Conservation (phyloP, 495 filamentous ascomycete genomes). For the Aspergillus indologenus region DNA sequence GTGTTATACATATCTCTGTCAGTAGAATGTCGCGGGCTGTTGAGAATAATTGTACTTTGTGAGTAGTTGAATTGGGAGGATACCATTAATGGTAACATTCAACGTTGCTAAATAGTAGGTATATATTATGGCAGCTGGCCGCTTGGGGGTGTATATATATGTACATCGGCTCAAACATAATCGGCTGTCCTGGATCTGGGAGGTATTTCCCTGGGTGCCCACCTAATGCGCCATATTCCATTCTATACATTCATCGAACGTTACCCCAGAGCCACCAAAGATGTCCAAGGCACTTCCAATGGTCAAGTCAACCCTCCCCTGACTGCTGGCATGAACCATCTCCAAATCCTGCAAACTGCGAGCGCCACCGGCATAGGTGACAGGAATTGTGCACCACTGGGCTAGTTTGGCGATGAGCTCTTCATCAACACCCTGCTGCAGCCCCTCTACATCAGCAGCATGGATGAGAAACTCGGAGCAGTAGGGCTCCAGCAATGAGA, state of each 20-base stretch:
- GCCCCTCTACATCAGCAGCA: slow-evolving; percentile 95
- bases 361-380: slow-evolving; percentile 96
- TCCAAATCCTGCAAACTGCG: slow-evolving; percentile 75
- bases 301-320: slow-evolving; percentile 83
- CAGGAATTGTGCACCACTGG: slow-evolving; percentile 82
- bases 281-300: slow-evolving; percentile 96
- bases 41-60: no score
- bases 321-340: slow-evolving; percentile 69
- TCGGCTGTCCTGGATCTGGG: no score
- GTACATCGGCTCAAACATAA: no score
- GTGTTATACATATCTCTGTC: no score
- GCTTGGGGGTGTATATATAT: no score
- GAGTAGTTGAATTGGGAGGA: no score
- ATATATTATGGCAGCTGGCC: no score
- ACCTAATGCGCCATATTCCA: slow-evolving; percentile 65
- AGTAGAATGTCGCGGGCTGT: no score
- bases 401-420: slow-evolving; percentile 73
- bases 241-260: slow-evolving; percentile 78
- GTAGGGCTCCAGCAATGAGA: slow-evolving; percentile 75
- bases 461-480: slow-evolving; percentile 97
- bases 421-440: slow-evolving; percentile 88
- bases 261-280: slow-evolving; percentile 84
- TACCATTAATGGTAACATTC: no score
- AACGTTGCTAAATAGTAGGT: no score
- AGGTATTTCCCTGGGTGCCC: no score